phyloP scores from a whole-genome alignment of 208 protist species.

The Leptomonas seymouri region DNA sequence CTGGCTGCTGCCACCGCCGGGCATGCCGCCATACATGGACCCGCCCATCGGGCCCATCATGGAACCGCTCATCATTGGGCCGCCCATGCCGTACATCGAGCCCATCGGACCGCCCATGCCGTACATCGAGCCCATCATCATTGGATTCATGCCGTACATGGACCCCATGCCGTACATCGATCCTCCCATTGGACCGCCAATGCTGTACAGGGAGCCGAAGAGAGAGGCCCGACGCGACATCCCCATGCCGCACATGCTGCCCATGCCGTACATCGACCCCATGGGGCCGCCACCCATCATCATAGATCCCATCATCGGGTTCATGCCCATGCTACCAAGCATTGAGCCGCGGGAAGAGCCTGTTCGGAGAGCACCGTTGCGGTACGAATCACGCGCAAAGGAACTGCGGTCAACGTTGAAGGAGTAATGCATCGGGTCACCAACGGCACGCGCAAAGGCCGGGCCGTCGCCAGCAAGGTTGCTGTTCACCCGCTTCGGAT shows the following conservation, averaged over 20 bases:
- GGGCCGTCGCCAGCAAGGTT: constrained; percentile 30
- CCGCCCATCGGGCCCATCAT: constrained; percentile 30
- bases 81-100: constrained; percentile 46
- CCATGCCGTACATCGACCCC: constrained; percentile 35
- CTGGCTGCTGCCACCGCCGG: constrained; percentile 8
- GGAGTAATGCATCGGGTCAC: constrained; percentile 24
- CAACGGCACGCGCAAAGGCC: constrained; percentile 15
- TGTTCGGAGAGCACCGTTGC: constrained; percentile 12
- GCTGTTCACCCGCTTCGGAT: constrained; percentile 35
- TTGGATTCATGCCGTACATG: constrained; percentile 33
- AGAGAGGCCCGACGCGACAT: constrained; percentile 30
- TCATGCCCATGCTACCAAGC: constrained; percentile 28
- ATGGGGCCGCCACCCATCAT: constrained; percentile 24
- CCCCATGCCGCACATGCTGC: constrained; percentile 41
- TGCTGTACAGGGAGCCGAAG: constrained; percentile 38
- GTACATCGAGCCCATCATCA: constrained; percentile 40
- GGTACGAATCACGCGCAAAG: constrained; percentile 25
- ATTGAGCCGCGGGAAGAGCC: constrained; percentile 24
- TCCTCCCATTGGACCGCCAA: constrained; percentile 16
- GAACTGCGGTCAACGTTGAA: constrained; percentile 37
- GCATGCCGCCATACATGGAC: constrained; percentile 43
- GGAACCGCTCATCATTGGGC: neutral
- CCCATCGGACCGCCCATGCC: constrained; percentile 33
- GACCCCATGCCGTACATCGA: constrained; percentile 28
- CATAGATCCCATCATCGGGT: constrained; percentile 25